Conservation (phyloP, 2,329 filamentous ascomycete species). For the Alternaria consortialis region DNA sequence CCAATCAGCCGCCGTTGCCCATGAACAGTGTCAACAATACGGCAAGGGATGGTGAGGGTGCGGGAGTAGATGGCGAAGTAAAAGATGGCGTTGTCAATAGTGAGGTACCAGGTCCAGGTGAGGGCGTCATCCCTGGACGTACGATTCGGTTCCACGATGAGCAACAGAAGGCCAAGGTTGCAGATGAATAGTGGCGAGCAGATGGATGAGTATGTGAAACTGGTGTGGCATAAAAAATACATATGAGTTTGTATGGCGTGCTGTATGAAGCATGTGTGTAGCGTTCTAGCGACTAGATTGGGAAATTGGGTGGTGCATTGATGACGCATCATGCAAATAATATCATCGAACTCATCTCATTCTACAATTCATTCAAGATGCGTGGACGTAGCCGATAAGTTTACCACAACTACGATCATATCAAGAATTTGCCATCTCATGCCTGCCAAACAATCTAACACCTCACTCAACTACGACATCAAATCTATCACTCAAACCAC, state of each 20-base stretch:
- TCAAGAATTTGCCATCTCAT: no score
- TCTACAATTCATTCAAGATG: no score
- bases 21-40: not conserved
- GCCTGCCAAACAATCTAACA: no score
- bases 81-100: not conserved
- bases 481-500: not conserved
- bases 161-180: not conserved
- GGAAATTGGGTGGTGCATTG: not conserved
- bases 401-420: not conserved
- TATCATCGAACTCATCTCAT: no score
- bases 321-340: not conserved
- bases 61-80: not conserved
- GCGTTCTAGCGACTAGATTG: not conserved
- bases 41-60: not conserved
- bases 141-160: conserved; percentile 46
- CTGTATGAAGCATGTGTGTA: not conserved
- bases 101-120: not conserved
- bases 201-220: not conserved
- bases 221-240: not conserved
- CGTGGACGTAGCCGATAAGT: not conserved
- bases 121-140: conserved; percentile 23
- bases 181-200: not conserved
- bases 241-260: not conserved
- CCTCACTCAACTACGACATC: not conserved
- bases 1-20: not conserved